Base-by-base conservation (phyloP, 1,284 basidiomycete species). In the Gastroboletus turbinatus region DNA sequence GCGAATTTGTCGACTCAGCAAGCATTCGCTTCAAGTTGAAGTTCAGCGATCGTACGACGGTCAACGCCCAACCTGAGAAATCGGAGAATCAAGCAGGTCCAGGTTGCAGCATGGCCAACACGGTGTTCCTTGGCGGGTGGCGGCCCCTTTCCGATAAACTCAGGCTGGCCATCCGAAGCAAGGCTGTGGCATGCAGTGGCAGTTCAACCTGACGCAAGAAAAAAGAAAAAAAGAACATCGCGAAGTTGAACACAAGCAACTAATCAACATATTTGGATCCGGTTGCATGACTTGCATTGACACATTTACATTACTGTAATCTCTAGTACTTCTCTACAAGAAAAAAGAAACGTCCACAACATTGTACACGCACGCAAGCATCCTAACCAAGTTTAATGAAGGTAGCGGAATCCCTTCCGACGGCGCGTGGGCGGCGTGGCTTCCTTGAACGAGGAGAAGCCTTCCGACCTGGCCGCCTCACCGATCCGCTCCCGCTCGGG, bases 391-490 rank as follows among this genome's bases (percentile, higher is more conserved):
- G 32, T 56, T 45, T 6, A 64, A 29, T 60, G 61, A 8, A 80
- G 61, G 64, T 78, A 81, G 40, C 78, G 69, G 67, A 77, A 82
- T 1, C 78, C 78, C 63, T 72, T 81, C 52, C 78, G 71, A 53
- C 74, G 73, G 56, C 75, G 72, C 67, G 82, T n/a, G n/a, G n/a
- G n/a, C n/a, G n/a, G n/a, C n/a, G n/a, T 71, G 2, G 80, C 82
- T 60, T 82, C 73, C 21, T 81, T 79, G 47, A 81, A 79, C 0
- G 76, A 77, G 23, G 76, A 77, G 23, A 82, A 73, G 8, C 78
- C 78, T 57, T 83, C 81, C 33, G 82, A 60, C 54, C 70, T 70
- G 9, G 80, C 81, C 5, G 79, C 81, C 55, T 81, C 78, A 59
- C 78, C 75, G 14, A 81, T 78, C 42, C 80, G 72, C 7, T 67